Evolutionary conservation across 2,329 filamentous ascomycete species (phyloP), one percentile per base, ranked within the genome.

Genomic region (Bipolaris gigantea): DNA sequence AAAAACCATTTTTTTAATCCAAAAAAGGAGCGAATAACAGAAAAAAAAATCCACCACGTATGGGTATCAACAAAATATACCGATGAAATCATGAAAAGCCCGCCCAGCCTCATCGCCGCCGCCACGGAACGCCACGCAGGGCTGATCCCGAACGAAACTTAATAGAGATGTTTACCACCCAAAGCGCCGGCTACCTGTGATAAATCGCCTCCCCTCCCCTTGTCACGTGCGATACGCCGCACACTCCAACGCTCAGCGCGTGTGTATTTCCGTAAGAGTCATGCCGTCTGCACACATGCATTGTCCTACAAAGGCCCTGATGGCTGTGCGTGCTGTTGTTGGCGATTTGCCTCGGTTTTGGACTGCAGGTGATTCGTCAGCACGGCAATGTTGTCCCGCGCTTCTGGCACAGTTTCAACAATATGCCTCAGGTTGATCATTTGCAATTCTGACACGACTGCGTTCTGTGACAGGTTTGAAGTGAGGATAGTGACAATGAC

Each of bases 401-500:
- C 84, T 19, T 81, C 81, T 0, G 85, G 84, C 50, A 91, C 86
- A 10, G 81, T 79, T 45, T 86, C 81, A 21, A 91, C 80, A 13
- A 93, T 86, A 35, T 83, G 80, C 47, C 83, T 81, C 57, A 97
- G 83, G 25, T 94, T 84, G 50, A 83, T 80, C 83, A 94, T 88
- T 68, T 95, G 89, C 15, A 83, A 64, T 42, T 73, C 69, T 9
- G 65, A 64, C 25, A 79, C 72, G 7, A 65, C 60, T 6, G 72
- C 66, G 15, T 71, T 68, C 9, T 71, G 65, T 3, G 60, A 55
- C n/a, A 67, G 33, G 33, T 60, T 68, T 5, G 54, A 54, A 27
- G 48, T 57, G 23, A 80, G 60, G 16, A 80, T 69, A 48, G 71
- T 65, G 36, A 69, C 62, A 11, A 79, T 76, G 15, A 77, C 75